Evolutionary conservation across 345 rosid genomes (phyloP), one percentile per base, ranked within the genome.

Genomic region (Anacardium occidentale): DNA sequence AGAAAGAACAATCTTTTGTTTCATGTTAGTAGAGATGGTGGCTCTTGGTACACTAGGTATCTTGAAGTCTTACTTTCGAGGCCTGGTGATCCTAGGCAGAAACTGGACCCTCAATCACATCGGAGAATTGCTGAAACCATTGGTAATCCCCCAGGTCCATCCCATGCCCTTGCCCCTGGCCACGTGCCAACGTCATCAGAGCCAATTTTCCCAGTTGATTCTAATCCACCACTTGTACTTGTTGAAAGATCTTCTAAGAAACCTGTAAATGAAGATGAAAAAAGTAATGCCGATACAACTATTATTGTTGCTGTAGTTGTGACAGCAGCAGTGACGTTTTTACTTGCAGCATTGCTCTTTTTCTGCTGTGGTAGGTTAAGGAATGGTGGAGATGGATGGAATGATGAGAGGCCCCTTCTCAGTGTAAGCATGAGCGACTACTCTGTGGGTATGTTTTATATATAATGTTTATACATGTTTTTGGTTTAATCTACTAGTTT

Each of bases 321-420:
- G 64, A 96, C 98, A 64, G 95, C 98, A 24, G 72, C 74, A 26
- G 89, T 83, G 57, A 91, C 99, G 34, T 86, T 87, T 71, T 45
- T 85, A 73, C 17, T 86, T 64, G 96, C 96, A 34, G 88, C 87
- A 29, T 61, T 91, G 74, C 65, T 93, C 68, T 91, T 91, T 81
- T 67, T 88, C 6, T 90, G 90, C 79, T 93, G 86, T 75, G 71
- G 64, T 61, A 82, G 71, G 71, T 66, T 84, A 74, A 63, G 83
- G 68, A 70, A 75, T 7, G 81, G 87, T 78, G 80, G 75, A 66
- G 79, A n/a, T 64, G 73, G 78, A 68, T 80, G 26, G 77, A 88
- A 88, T 75, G 99, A 96, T 71, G 98, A 93, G 66, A 85, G 87
- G 29, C 97, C 96, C 67, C 98, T 96, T 75, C 93, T 96, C 77